Base-by-base conservation (phyloP, 768 basidiomycete genomes). In the Lyophyllum decastes region DNA sequence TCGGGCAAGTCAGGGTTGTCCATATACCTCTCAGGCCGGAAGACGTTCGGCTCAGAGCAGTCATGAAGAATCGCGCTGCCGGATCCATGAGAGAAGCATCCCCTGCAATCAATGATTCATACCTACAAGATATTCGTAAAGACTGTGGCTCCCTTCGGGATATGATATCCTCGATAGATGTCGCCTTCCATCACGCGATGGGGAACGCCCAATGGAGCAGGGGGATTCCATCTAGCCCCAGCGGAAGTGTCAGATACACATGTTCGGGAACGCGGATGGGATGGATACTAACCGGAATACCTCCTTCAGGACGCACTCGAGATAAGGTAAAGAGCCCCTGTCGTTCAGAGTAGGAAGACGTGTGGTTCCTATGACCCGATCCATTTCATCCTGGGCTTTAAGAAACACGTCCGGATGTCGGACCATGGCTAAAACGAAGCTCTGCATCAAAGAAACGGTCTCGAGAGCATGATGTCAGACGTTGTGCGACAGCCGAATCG, bases 361-460 rank as follows among this genome's bases (percentile, higher is more conserved):
- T 48, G 73, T 67, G 40, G 57, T 67, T 44, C 80, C 79, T 57
- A 79, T 68, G 7, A 81, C 75, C 47, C 59, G 61, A 66, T 86
- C 84, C 40, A 87, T 69, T 66, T 87, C 82, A 45, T 70, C 70
- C 61, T 85, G 85, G 9, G 74, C 77, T 65, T 76, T 78, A 59
- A 67, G 70, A 51, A 81, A 76, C 17, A 82, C 76, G 2, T 79
- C 70, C 17, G 85, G 85, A 65, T 84, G 65, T 27, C 80, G 71
- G 46, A 81, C 70, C 82, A 86, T 84, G 4, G 83, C 79, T 11
- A 85, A 75, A 24, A 83, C 59, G 64, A 86, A 84, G 3, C 77
- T 73, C 38, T 78, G 72, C 38, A 85, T 66, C 14, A 78, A 72
- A 14, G 82, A 77, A 12, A 80, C 74, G 2, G 82, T 85, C 85